Conservation (phyloP, 2,329 filamentous ascomycete species). For the Didymella arachidicola region DNA sequence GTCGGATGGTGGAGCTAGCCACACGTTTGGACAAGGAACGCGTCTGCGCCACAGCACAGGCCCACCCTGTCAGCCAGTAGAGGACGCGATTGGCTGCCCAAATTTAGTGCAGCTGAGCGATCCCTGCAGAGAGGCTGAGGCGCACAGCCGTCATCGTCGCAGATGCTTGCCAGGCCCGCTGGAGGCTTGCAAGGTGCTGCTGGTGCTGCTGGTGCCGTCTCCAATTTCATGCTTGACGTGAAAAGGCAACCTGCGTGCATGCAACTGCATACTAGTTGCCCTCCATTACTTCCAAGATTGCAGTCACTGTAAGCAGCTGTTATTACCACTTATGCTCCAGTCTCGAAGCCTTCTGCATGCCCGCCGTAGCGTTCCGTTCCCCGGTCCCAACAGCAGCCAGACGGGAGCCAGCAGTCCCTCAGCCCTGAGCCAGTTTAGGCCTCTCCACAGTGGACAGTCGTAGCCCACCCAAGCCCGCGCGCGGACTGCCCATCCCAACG, state of each 20-base stretch:
- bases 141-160: slow-evolving; percentile 6
- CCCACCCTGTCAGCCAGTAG: neutral
- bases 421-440: neutral
- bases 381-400: slow-evolving; percentile 10
- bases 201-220: slow-evolving; percentile 1
- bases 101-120: slow-evolving; percentile 10
- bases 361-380: slow-evolving; percentile 11
- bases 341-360: neutral
- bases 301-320: neutral
- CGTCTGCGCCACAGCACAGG: neutral
- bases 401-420: neutral
- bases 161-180: neutral
- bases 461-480: neutral
- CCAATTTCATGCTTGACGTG: neutral
- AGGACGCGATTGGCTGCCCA: neutral
- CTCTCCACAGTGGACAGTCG: slow-evolving; percentile 10
- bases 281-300: neutral
- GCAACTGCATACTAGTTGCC: neutral
- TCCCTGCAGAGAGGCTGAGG: slow-evolving; percentile 15
- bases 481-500: neutral
- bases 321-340: too few relatives aligned
- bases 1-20: neutral
- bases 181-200: neutral
- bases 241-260: neutral
- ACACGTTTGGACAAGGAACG: neutral